phyloP scores from a whole-genome alignment of 1,139 yeast genomes.

The Lodderomyces metapsilosis region DNA sequence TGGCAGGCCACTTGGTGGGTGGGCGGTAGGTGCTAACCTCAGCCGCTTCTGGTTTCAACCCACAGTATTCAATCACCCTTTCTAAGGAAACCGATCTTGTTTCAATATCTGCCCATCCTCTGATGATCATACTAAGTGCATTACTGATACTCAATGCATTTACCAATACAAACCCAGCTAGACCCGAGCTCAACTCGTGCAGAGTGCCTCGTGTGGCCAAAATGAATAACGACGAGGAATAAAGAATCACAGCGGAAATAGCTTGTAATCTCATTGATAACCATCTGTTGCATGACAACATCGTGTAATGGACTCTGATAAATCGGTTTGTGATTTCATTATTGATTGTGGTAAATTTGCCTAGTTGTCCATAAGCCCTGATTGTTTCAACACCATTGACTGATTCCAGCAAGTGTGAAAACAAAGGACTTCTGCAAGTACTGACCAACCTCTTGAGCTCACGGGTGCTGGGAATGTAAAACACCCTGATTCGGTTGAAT shows the following conservation, averaged over 20 bases:
- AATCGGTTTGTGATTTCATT: conserved; percentile 22
- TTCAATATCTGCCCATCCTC: conserved; percentile 38
- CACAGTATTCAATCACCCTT: conserved; percentile 35
- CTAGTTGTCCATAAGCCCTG: conserved; percentile 29
- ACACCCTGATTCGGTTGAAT: conserved; percentile 29
- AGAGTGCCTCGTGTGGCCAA: conserved; percentile 22
- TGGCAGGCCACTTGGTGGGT: conserved; percentile 28
- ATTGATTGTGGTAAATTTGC: conserved; percentile 25
- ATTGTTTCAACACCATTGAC: conserved; percentile 38
- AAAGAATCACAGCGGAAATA: conserved; percentile 33
- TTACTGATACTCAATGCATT: conserved; percentile 34
- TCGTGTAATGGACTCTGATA: conserved; percentile 22
- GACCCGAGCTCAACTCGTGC: conserved; percentile 27
- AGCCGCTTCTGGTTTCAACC: conserved; percentile 35
- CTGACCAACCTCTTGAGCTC: conserved; percentile 36
- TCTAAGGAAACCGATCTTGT: conserved; percentile 34
- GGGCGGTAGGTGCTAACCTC: conserved; percentile 27
- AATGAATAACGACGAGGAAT: conserved; percentile 27
- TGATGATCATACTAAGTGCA: conserved; percentile 30
- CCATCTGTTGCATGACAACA: conserved; percentile 33
- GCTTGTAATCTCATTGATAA: conserved; percentile 37
- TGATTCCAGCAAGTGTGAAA: conserved; percentile 39
- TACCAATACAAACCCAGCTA: conserved; percentile 39
- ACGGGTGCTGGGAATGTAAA: conserved; percentile 36
- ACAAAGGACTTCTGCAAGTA: conserved; percentile 32